These are phyloP conservation scores for Leccinum obscurum DNA, from an alignment of 768 basidiomycete genomes.

Conservation along the genomic window DNA sequence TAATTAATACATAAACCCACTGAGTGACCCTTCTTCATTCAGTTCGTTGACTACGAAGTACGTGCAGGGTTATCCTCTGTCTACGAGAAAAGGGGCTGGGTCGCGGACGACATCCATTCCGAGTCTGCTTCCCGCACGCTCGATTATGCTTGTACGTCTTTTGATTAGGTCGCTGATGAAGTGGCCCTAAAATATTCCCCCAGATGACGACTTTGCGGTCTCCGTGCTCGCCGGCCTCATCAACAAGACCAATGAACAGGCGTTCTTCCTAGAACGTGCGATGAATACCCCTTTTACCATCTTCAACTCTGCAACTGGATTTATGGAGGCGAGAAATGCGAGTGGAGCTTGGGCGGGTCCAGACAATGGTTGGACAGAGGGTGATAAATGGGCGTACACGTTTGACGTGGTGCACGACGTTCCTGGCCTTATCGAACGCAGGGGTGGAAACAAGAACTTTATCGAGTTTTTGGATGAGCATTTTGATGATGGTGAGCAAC, in stretches of 20 bases:
- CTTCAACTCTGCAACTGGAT: slow-evolving; percentile 66
- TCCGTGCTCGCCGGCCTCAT: slow-evolving; percentile 59
- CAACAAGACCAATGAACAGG: slow-evolving; percentile 48
- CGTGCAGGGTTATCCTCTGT: slow-evolving; percentile 73
- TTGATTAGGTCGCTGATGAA: not conserved
- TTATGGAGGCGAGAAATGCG: slow-evolving; percentile 78
- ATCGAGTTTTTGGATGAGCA: slow-evolving; percentile 64
- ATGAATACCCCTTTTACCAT: slow-evolving; percentile 57
- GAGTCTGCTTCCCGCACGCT: slow-evolving; percentile 79
- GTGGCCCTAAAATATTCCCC: not conserved
- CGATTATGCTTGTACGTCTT: slow-evolving; percentile 68
- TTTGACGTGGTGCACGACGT: slow-evolving; percentile 77
- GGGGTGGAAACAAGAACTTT: slow-evolving; percentile 67
- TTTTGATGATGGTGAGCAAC: slow-evolving; percentile 44
- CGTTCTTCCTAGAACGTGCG: slow-evolving; percentile 56
- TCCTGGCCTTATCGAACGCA: slow-evolving; percentile 55
- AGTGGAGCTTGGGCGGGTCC: slow-evolving; percentile 74
- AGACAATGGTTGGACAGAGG: slow-evolving; percentile 80
- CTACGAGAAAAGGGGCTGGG: slow-evolving; percentile 72
- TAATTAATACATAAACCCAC: not conserved
- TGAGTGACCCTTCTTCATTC: not conserved
- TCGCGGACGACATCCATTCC: slow-evolving; percentile 75
- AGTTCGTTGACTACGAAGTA: slow-evolving; percentile 79
- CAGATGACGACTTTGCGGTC: slow-evolving; percentile 79
- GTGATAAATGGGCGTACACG: slow-evolving; percentile 75